Evolutionary conservation across 306 rosid genomes (phyloP).

Genomic region (Begonia fuchsioides): DNA sequence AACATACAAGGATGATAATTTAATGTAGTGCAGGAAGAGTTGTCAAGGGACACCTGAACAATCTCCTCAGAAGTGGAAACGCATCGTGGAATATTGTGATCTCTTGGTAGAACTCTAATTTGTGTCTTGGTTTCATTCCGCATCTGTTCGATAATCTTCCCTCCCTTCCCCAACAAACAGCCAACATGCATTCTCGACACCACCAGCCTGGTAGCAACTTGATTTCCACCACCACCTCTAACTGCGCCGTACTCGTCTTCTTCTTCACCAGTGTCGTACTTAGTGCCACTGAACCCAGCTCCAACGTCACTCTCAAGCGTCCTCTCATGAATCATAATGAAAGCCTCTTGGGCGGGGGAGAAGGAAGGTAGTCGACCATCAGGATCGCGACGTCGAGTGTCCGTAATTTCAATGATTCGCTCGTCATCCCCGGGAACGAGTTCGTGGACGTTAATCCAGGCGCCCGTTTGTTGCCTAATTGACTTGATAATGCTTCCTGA

Average conservation of each 20-base stretch:
- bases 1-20: conserved; percentile 1
- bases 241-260: conserved; percentile 38
- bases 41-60: conserved; percentile 68
- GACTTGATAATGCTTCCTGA: conserved; percentile 90
- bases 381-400: conserved; percentile 93
- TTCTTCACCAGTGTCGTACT: conserved; percentile 33
- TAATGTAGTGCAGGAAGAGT: conserved; percentile 4
- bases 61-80: conserved; percentile 94
- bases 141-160: conserved; percentile 99
- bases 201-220: conserved; percentile 74
- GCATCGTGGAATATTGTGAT: conserved; percentile 85
- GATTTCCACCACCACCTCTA: conserved; percentile 30
- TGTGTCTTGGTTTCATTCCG: conserved; percentile 94
- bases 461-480: conserved; percentile 93
- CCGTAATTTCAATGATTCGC: conserved; percentile 84
- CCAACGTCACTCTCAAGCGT: conserved; percentile 60
- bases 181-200: conserved; percentile 98
- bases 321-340: conserved; percentile 73
- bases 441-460: conserved; percentile 99
- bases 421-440: conserved; percentile 78
- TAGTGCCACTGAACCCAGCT: conserved; percentile 28
- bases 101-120: conserved; percentile 93
- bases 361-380: conserved; percentile 86
- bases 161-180: conserved; percentile 90
- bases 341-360: conserved; percentile 96